A percentile compares a stretch with the other conserved stretches of the same genome.
These are phyloP conservation scores for Tinospora cordifolia DNA, from an alignment of 164 flowering plant species.

Conservation along the genomic window DNA sequence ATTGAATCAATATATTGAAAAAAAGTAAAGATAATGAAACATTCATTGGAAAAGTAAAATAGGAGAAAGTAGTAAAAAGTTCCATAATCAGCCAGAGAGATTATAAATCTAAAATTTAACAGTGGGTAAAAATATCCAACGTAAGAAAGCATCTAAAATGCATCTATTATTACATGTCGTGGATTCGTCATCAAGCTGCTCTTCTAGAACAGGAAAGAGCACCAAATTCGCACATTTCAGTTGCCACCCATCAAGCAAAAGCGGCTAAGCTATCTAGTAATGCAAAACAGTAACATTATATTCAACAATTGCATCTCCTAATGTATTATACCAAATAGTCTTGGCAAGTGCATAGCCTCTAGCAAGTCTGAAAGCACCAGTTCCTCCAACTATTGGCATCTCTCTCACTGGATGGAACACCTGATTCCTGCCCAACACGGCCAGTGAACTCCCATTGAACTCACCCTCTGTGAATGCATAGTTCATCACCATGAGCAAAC, in stretches of 20 bases:
- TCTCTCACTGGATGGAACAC: slow-evolving; percentile 24
- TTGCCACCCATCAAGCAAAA: background rate
- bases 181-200: background rate
- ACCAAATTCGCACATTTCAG: background rate
- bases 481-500: slow-evolving; percentile 37
- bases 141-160: background rate
- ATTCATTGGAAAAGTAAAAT: too few species aligned
- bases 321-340: slow-evolving; percentile 21
- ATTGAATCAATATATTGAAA: too few species aligned
- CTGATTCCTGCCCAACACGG: slow-evolving; percentile 39
- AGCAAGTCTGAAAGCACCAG: slow-evolving; percentile 34
- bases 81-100: too few species aligned
- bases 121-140: background rate
- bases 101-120: too few species aligned
- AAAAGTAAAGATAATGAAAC: too few species aligned
- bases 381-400: slow-evolving; percentile 47
- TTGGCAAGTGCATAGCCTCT: slow-evolving; percentile 31
- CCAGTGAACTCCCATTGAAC: slow-evolving; percentile 42
- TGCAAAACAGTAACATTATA: slow-evolving; percentile 41
- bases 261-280: slow-evolving; percentile 22
- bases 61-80: too few species aligned
- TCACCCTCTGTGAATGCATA: slow-evolving; percentile 33
- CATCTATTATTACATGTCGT: background rate
- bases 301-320: slow-evolving; percentile 36
- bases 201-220: background rate